phyloP scores from a whole-genome alignment of 305 asterid genomes.

The Solanum hybrid region DNA sequence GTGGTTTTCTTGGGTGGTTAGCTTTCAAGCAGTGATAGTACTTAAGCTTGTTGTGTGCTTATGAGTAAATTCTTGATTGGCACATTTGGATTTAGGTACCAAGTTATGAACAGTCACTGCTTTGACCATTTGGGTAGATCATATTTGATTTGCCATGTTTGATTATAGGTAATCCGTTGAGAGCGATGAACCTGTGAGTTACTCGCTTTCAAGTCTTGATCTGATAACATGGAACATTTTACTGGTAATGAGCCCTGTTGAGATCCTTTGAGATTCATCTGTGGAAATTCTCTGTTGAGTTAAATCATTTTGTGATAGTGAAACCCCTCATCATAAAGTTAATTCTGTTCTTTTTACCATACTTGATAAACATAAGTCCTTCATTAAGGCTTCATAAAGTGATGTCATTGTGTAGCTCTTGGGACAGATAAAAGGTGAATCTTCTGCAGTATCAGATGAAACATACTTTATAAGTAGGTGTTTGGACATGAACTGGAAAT shows the following conservation, averaged over 20 bases:
- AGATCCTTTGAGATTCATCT: not conserved
- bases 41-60: not conserved
- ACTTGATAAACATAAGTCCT: not conserved
- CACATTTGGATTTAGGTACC: not conserved
- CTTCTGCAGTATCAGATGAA: not conserved
- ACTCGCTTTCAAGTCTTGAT: not conserved
- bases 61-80: not conserved
- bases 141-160: not conserved
- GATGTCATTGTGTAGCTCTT: not conserved
- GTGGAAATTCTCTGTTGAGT: not conserved
- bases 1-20: not conserved
- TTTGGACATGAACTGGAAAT: not conserved
- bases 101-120: not conserved
- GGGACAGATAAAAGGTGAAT: not conserved
- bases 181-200: not conserved
- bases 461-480: not conserved
- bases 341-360: not conserved
- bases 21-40: not conserved
- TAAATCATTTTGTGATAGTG: not conserved
- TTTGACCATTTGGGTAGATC: not conserved
- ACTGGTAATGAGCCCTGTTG: not conserved
- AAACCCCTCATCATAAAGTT: not conserved
- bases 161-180: not conserved
- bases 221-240: not conserved
- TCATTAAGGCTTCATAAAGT: not conserved